A percentile compares a stretch with the other conserved stretches of the same genome.
phyloP scores from a whole-genome alignment of 2,329 filamentous ascomycete genomes.

The Erysiphe neolycopersici region DNA sequence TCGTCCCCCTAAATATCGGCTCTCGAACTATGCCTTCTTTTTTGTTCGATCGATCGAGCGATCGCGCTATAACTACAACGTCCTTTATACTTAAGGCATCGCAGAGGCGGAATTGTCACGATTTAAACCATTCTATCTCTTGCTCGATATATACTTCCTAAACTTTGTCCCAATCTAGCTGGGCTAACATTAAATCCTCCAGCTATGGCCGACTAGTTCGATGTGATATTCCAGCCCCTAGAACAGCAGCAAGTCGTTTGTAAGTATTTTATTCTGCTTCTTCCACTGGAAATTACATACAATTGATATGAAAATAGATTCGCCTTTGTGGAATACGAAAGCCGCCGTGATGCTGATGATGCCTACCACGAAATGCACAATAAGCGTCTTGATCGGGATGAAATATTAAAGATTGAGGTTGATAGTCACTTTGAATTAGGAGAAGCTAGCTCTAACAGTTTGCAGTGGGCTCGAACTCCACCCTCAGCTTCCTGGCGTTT shows the following conservation, averaged over 20 bases:
- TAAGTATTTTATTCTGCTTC: constrained; percentile 25
- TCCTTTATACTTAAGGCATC: constrained; percentile 9
- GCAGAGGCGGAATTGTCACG: constrained; percentile 8
- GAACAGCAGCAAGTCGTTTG: constrained; percentile 84
- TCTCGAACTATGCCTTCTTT: constrained; percentile 13
- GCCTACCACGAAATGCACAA: constrained; percentile 99
- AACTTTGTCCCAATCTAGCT: constrained; percentile 5
- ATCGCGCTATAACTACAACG: constrained; percentile 13
- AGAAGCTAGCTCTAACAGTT: constrained; percentile 1
- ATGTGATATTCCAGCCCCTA: constrained; percentile 90
- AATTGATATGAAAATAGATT: constrained; percentile 31
- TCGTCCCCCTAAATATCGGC: constrained; percentile 17
- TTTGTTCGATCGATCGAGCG: constrained; percentile 16
- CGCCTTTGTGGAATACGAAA: constrained; percentile 97
- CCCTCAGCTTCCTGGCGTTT: constrained; percentile 97
- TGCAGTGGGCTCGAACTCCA: constrained; percentile 88
- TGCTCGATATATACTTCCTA: constrained; percentile 6
- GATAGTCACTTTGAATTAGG: constrained; percentile 9
- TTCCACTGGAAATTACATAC: constrained; percentile 5
- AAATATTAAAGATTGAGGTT: constrained; percentile 94
- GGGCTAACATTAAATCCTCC: constrained; percentile 12
- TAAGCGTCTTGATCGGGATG: constrained; percentile 88
- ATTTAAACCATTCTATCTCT: constrained; percentile 7
- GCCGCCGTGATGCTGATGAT: constrained; percentile 91
- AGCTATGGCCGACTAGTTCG: constrained; percentile 95